Base-by-base conservation (phyloP, 768 basidiomycete genomes). In the Pholiota microspora region DNA sequence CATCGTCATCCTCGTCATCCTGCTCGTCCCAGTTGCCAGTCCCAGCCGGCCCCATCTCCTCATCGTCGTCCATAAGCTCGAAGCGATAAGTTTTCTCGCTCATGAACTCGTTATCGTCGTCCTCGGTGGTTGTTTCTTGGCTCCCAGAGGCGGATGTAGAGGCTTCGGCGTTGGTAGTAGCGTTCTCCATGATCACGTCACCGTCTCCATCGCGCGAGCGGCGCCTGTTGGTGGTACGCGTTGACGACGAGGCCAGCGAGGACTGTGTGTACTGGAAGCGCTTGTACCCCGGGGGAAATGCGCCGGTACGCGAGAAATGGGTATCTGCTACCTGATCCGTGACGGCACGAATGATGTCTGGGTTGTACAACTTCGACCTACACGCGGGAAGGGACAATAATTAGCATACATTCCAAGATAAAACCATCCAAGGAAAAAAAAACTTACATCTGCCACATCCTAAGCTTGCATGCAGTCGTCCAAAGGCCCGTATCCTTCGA, bases 391-490 rank as follows among this genome's bases (percentile, higher is more conserved):
- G n/a, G 31, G 21, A 44, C 31, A 21, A 29, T 48, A n/a, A 12
- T 18, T 24, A 18, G 2, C 24, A 48, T 21, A 48, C 32, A 32
- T 32, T 45, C 42, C 25, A 12, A 15, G 12, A 42, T 4, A 35
- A 56, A n/a, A 34, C 34, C 49, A 59, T 34, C 12, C 54, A 53
- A 55, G 45, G 18, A 28, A n/a, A 40, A 45, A 34, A 40, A 48
- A 46, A 64, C 66, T 53, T 13, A 67, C 66, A 67, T 60, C 51
- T 66, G 64, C 59, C 59, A 66, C 28, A 67, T 59, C 12, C 66
- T 53, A 42, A 62, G 38, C 54, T 66, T 64, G 50, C 66, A 67
- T 29, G 64, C 66, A 40, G 54, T 60, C 55, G 64, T 61, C 66
- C 66, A 67, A 34, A 67, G 34, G 21, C 55, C 57, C 45, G 54